phyloP scores from a whole-genome alignment of 1,139 yeast genomes.

The Nakaseomyces uthaithaninus region DNA sequence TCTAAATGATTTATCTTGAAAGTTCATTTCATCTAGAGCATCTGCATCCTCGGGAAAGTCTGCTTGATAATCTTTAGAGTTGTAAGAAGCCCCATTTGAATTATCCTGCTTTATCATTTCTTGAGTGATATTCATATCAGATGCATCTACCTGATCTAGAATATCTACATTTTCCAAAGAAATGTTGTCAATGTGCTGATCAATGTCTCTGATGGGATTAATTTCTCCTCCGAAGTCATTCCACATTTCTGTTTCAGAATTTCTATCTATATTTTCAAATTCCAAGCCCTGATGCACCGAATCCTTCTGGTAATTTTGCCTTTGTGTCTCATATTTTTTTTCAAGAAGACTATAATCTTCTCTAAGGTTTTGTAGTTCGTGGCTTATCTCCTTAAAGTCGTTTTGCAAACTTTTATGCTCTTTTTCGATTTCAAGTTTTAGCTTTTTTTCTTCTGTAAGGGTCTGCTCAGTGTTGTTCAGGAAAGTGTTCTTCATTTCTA shows the following conservation, averaged over 20 bases:
- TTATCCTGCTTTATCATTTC: not conserved
- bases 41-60: conserved; percentile 26
- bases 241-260: not conserved
- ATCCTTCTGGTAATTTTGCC: conserved; percentile 21
- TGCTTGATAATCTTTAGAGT: not conserved
- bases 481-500: not conserved
- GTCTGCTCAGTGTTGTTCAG: not conserved
- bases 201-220: not conserved
- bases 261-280: not conserved
- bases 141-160: not conserved
- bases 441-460: conserved; percentile 3
- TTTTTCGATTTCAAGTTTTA: conserved; percentile 3
- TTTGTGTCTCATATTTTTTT: conserved; percentile 25
- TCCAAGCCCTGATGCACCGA: not conserved
- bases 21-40: conserved; percentile 15
- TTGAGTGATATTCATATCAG: not conserved
- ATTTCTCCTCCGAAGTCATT: conserved; percentile 1
- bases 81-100: not conserved
- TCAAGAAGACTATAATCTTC: conserved; percentile 26
- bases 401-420: conserved; percentile 8
- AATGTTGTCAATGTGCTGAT: conserved; percentile 1
- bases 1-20: conserved; percentile 7
- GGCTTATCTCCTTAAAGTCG: conserved; percentile 9
- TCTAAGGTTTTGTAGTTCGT: conserved; percentile 14
- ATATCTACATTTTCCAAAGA: not conserved